These are phyloP conservation scores for Cystofilobasidium bisporidii DNA, from an alignment of 768 basidiomycete species.

Conservation along the genomic window DNA sequence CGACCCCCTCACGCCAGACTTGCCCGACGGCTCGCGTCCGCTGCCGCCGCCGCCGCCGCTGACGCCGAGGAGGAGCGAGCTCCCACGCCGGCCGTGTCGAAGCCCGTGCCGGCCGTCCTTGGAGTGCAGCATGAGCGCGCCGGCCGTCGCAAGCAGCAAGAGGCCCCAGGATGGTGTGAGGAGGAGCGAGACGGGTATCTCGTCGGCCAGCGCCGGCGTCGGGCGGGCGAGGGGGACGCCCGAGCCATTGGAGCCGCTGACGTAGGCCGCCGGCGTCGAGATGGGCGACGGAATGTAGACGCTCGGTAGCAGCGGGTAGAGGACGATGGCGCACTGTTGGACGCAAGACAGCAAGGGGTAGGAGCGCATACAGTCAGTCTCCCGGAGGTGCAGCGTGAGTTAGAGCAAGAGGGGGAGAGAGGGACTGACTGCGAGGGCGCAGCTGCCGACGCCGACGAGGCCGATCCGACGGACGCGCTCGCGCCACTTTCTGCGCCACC, in stretches of 20 bases:
- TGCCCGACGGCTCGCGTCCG: no score
- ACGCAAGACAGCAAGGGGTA: neutral
- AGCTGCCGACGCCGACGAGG: neutral
- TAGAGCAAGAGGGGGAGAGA: neutral
- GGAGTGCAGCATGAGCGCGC: neutral
- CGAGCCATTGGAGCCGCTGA: neutral
- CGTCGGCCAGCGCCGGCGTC: neutral
- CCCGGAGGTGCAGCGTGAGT: neutral
- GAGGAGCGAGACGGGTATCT: neutral
- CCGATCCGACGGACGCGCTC: neutral
- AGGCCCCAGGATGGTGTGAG: neutral
- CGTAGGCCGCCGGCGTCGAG: neutral
- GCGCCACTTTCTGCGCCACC: conserved; percentile 2
- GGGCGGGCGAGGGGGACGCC: neutral
- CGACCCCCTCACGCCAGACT: neutral
- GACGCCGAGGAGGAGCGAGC: neutral
- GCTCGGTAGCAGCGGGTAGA: neutral
- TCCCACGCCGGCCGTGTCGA: neutral
- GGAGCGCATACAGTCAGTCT: neutral
- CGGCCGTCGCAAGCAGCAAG: neutral
- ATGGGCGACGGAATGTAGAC: neutral
- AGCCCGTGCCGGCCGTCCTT: neutral
- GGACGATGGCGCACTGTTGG: neutral
- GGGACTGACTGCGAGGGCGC: neutral
- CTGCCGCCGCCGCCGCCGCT: neutral